Base-by-base conservation (phyloP, 768 basidiomycete genomes). In the Sarcodon aspratus region DNA sequence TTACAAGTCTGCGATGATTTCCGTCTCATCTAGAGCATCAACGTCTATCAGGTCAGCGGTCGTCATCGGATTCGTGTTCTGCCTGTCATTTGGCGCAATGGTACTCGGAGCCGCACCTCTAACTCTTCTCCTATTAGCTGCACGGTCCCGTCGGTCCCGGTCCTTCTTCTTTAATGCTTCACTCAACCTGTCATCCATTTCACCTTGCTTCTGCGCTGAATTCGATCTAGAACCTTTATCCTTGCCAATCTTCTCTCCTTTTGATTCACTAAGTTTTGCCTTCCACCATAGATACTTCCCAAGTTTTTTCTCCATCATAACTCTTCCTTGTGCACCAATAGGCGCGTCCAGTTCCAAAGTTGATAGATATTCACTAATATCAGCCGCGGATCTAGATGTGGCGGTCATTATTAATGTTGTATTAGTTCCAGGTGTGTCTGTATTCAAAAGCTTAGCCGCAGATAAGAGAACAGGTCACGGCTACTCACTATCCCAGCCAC, bases 321-420 rank as follows among this genome's bases (percentile, higher is more conserved):
- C 66, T 36, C 76, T 73, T 1, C 89, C 94, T 50, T 78, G 79
- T 47, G 67, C 55, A 1, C 85, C 87, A 21, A 70, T 71, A 3
- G 76, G 74, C 0, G 76, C 75, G 38, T 71, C 66, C 3, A 69
- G 61, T 51, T 86, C 70, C 69, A 85, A 78, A 0, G 69, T 68
- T 0, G 81, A 76, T 7, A 98, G 73, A 64, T 88, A 98, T 52
- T 93, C 84, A 2, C 79, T 79, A 17, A 98, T 67, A 40, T 86
- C 73, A 15, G 72, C 72, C 56, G 83, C 85, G 0, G 85, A 85
- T 34, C 80, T 74, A 13, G 82, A 73, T 0, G 92, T 91, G 0
- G 83, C 80, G 3, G 85, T 79, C 93, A 99, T 95, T 49, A 98
- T 71, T 31, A 98, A 77, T 8, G 94, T 76, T 2, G 78, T 79